Evolutionary conservation across 768 basidiomycete species (phyloP).

Genomic region (Kwoniella heveanensis): DNA sequence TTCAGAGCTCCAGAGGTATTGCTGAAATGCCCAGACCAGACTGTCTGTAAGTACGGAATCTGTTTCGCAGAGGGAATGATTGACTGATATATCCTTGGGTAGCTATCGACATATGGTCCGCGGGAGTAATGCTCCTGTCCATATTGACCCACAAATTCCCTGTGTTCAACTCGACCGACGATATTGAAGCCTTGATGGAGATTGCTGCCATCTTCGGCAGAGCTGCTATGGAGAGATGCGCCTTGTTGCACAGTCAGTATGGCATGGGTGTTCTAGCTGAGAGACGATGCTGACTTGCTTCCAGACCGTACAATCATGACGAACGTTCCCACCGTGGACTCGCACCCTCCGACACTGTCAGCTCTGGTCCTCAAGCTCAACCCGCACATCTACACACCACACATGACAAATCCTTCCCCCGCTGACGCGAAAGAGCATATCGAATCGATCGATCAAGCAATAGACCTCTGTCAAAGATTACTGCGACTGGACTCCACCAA

Average conservation of each 20-base stretch:
- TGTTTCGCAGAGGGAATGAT: conserved; percentile 14
- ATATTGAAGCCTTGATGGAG: conserved; percentile 94
- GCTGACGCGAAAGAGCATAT: conserved; percentile 59
- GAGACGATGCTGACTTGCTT: conserved; percentile 10
- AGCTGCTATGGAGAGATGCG: conserved; percentile 77
- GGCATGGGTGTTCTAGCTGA: too few relatives aligned
- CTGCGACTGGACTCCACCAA: conserved; percentile 76
- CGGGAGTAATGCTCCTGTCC: conserved; percentile 86
- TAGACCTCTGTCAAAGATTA: conserved; percentile 73
- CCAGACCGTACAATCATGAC: conserved; percentile 86
- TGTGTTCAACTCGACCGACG: conserved; percentile 88
- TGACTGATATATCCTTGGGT: conserved; percentile 13
- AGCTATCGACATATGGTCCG: conserved; percentile 98
- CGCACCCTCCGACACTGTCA: conserved; percentile 69
- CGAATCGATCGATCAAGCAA: conserved; percentile 65
- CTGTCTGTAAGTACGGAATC: conserved; percentile 68
- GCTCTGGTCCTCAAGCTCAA: conserved; percentile 77
- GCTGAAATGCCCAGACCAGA: conserved; percentile 89
- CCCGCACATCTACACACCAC: conserved; percentile 61
- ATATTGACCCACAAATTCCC: conserved; percentile 92
- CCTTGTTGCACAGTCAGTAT: conserved; percentile 80
- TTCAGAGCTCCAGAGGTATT: conserved; percentile 97
- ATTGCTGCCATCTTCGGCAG: conserved; percentile 83
- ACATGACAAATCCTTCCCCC: conserved; percentile 61
- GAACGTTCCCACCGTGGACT: conserved; percentile 79